These are phyloP conservation scores for Pseudogymnoascus pannorum DNA, from an alignment of 2,329 filamentous ascomycete genomes.

Conservation along the genomic window DNA sequence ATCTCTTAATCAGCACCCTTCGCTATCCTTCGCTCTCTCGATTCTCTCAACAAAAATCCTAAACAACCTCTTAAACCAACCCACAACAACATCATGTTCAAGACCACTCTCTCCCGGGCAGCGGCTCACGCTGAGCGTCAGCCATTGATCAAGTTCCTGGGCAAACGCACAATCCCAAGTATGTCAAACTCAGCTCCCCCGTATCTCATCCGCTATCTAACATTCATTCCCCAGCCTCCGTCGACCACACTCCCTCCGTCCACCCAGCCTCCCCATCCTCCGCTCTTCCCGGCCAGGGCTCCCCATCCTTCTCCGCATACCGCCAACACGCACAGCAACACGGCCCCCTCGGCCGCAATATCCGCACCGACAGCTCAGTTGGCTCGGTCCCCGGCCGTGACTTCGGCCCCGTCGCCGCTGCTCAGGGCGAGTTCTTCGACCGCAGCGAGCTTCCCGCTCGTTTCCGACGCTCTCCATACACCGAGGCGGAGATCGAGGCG, in stretches of 20 bases:
- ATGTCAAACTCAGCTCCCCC: conserved; percentile 18
- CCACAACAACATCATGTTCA: conserved; percentile 7
- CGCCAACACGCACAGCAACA: conserved; percentile 52
- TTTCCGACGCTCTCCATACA: conserved; percentile 71
- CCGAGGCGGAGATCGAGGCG: conserved; percentile 82
- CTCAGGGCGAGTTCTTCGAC: conserved; percentile 76
- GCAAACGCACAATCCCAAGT: conserved; percentile 34
- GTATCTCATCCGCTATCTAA: conserved; percentile 14
- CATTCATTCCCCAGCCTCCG: conserved; percentile 34
- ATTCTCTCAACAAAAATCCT: background rate
- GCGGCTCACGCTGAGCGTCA: conserved; percentile 29
- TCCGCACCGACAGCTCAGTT: conserved; percentile 16
- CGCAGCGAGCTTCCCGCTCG: conserved; percentile 77
- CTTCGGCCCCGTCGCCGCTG: conserved; percentile 65
- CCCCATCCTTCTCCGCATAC: conserved; percentile 50
- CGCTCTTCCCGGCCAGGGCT: conserved; percentile 43
- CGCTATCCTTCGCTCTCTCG: background rate
- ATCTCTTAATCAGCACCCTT: background rate
- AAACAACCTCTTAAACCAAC: background rate
- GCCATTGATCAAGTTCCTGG: conserved; percentile 36
- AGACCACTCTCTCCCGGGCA: conserved; percentile 11
- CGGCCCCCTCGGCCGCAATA: conserved; percentile 41
- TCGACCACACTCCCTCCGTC: conserved; percentile 50
- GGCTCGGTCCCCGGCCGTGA: conserved; percentile 52
- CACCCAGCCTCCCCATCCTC: conserved; percentile 49